Evolutionary conservation across 1,139 yeast genomes (phyloP).

Genomic region (Candida glucosophila): DNA sequence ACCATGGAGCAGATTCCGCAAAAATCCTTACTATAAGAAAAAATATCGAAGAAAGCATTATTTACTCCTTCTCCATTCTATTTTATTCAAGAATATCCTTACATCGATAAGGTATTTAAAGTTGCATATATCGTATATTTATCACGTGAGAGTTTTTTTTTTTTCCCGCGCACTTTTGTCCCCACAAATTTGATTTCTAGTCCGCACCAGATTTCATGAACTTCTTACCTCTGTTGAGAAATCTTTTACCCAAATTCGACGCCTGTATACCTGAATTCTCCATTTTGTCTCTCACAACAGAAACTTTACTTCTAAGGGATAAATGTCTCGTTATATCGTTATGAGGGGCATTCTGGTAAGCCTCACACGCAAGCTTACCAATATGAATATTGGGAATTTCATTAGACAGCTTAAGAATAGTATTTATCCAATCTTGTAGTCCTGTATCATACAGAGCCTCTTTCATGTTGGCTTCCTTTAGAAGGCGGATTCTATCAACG

Average conservation of each 20-base stretch:
- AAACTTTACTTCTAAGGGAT: slow-evolving; percentile 33
- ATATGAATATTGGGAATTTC: slow-evolving; percentile 30
- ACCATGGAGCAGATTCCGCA: slow-evolving; percentile 48
- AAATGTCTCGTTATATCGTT: slow-evolving; percentile 35
- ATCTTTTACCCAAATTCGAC: slow-evolving; percentile 33
- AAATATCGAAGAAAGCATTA: too few species aligned
- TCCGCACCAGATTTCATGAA: slow-evolving; percentile 19
- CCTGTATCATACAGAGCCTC: slow-evolving; percentile 39
- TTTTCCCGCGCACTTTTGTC: too few species aligned
- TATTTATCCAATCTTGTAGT: slow-evolving; percentile 36
- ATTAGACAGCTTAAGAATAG: slow-evolving; percentile 28
- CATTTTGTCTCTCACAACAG: slow-evolving; percentile 36
- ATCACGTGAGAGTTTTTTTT: too few species aligned
- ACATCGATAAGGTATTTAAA: too few species aligned
- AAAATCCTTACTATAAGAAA: slow-evolving; percentile 18
- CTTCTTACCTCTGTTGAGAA: slow-evolving; percentile 34
- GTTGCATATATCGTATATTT: too few species aligned
- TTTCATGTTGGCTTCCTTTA: slow-evolving; percentile 32
- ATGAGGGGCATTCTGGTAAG: slow-evolving; percentile 40
- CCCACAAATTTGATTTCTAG: too few species aligned
- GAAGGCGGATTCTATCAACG: slow-evolving; percentile 28
- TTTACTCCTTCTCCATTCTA: too few species aligned
- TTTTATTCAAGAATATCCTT: too few species aligned
- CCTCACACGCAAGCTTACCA: slow-evolving; percentile 37
- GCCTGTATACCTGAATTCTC: slow-evolving; percentile 36